Base-by-base conservation (phyloP, 2,329 filamentous ascomycete species). In the Diaporthe ampelina region DNA sequence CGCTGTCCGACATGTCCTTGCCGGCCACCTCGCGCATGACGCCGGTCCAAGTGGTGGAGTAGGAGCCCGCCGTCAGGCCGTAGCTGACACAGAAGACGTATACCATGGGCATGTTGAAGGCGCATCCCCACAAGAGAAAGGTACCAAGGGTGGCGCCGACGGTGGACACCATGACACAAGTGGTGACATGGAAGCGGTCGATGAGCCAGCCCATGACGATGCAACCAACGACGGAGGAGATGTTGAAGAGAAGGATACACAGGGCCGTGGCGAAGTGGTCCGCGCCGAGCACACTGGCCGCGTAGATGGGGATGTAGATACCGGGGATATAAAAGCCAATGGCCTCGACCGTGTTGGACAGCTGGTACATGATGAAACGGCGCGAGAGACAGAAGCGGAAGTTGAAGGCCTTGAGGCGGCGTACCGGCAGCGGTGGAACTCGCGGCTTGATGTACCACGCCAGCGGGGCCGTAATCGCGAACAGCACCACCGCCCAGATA, bases 51-150 rank as follows among this genome's bases (percentile, higher is more conserved):
- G 90, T 89, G 0, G 89, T 88, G 2, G 89, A 89, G 79, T 91
- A 94, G 0, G 89, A 88, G 0, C 91, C 90, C 0, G 91, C 91
- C 72, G 93, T 93, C 77, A 93, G 85, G 0, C 92, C 92, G 78
- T 91, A 94, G 6, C 88, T 83, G 24, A 92, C 81, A 45, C 91
- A 89, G 80, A 92, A 94, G 10, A 90, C 77, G 32, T 91, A 88
- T 43, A 93, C 80, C 4, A 91, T 82, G 0, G 86, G 85, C 32
- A 91, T 81, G 11, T 83, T 87, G 0, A 85, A 85, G 26, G 89
- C 87, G 35, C 88, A 81, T 0, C 91, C 92, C 92, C 92, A 94
- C 29, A 93, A 82, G 15, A 92, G 79, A 29, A 93, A 87, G 0
- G 87, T 88, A 0, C 89, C 88, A 7, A 90, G 71, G 0, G 88